Conservation (phyloP, 768 basidiomycete genomes). For the Postia placenta region DNA sequence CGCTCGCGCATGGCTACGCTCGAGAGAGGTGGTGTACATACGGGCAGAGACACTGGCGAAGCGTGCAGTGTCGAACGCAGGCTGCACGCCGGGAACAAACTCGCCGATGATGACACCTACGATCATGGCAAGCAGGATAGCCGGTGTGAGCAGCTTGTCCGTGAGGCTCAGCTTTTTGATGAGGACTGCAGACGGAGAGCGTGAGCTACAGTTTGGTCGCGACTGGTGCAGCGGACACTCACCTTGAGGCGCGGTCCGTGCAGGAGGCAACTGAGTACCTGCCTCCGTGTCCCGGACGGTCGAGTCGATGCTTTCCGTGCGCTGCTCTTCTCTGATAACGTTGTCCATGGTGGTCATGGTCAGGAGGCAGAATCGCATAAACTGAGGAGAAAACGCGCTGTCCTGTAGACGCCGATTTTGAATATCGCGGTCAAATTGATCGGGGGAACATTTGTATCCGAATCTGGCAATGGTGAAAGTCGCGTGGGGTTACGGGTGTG, state of each 20-base stretch:
- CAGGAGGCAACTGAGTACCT: too few relatives aligned
- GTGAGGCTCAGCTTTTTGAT: constrained; percentile 35
- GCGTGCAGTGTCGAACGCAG: constrained; percentile 55
- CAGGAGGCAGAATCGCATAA: too few relatives aligned
- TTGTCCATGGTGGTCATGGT: not conserved
- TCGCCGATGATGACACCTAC: constrained; percentile 70
- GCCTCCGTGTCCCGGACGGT: too few relatives aligned
- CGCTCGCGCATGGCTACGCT: too few relatives aligned
- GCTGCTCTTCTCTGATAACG: too few relatives aligned
- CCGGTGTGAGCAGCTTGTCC: constrained; percentile 58
- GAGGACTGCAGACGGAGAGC: constrained; percentile 4
- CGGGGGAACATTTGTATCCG: too few relatives aligned
- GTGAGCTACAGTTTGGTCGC: not conserved
- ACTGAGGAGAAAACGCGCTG: too few relatives aligned
- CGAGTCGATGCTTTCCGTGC: too few relatives aligned
- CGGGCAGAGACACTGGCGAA: constrained; percentile 73
- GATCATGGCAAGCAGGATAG: constrained; percentile 70
- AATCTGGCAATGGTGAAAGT: not conserved
- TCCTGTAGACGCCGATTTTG: not conserved
- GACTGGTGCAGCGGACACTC: not conserved
- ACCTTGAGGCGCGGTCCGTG: not conserved
- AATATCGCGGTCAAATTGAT: not conserved
- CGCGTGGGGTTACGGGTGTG: too few relatives aligned
- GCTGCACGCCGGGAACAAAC: constrained; percentile 52
- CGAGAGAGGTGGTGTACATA: too few relatives aligned